Evolutionary conservation across 192 early-diverging fungal genomes (phyloP).

Genomic region (Dissophora ornata): DNA sequence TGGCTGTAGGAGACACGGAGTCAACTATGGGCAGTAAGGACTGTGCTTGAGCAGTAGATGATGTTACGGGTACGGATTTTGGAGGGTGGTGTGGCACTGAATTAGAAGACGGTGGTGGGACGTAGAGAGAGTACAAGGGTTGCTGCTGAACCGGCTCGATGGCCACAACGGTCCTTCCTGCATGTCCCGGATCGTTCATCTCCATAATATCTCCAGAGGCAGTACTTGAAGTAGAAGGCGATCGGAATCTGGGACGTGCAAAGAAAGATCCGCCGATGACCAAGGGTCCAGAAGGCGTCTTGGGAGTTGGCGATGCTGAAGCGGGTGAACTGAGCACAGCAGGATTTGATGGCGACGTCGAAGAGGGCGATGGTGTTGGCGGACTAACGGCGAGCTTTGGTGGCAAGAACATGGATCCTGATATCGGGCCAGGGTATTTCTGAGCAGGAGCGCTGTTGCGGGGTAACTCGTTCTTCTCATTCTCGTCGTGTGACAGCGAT

Average conservation of each 20-base stretch:
- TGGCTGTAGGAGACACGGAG: background rate
- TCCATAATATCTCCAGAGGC: constrained; percentile 46
- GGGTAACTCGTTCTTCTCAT: constrained; percentile 8
- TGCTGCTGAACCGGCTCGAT: constrained; percentile 49
- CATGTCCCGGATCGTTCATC: constrained; percentile 46
- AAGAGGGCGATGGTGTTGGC: constrained; percentile 16
- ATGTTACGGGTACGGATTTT: constrained; percentile 2
- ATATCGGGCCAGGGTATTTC: constrained; percentile 9
- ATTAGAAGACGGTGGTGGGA: constrained; percentile 18
- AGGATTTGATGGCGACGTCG: constrained; percentile 1
- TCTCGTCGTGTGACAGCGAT: background rate
- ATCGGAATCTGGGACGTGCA: constrained; percentile 27
- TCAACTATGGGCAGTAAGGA: background rate
- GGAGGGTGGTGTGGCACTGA: background rate
- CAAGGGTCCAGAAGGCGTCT: constrained; percentile 11
- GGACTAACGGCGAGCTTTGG: constrained; percentile 31
- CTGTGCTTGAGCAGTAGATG: background rate
- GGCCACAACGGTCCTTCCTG: constrained; percentile 25
- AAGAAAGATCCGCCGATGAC: constrained; percentile 39
- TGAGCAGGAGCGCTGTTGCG: background rate
- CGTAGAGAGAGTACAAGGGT: constrained; percentile 39
- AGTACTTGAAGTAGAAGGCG: constrained; percentile 20
- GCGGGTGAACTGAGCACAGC: background rate
- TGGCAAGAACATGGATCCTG: constrained; percentile 41
- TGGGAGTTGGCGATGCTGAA: background rate